phyloP scores from a whole-genome alignment of 2,329 filamentous ascomycete genomes.

The Diplodia intermedia region DNA sequence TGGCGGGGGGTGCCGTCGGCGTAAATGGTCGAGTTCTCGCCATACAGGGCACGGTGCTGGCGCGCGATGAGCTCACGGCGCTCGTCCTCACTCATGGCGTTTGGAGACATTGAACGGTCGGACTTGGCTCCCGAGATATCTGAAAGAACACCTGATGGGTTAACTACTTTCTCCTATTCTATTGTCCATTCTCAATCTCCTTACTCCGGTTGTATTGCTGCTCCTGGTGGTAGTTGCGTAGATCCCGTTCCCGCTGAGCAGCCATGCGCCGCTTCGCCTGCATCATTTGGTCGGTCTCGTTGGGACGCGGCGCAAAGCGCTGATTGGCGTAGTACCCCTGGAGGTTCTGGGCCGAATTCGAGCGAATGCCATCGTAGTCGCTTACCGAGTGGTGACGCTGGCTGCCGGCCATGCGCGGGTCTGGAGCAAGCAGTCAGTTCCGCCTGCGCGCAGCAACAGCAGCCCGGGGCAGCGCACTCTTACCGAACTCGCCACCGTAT shows the following conservation, averaged over 20 bases:
- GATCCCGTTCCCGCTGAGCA: conserved; percentile 96
- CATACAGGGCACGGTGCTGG: conserved; percentile 93
- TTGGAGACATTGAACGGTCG: conserved; percentile 84
- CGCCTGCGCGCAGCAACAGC: conserved; percentile 13
- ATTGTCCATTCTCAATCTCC: conserved; percentile 77
- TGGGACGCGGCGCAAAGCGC: conserved; percentile 85
- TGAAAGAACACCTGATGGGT: conserved; percentile 65
- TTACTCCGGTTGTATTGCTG: conserved; percentile 99
- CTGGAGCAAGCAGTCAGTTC: conserved; percentile 54
- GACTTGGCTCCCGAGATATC: conserved; percentile 79
- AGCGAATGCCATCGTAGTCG: conserved; percentile 80
- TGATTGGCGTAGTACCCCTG: conserved; percentile 95
- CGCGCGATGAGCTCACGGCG: conserved; percentile 94
- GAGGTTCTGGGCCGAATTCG: conserved; percentile 77
- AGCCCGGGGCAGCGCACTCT: conserved; percentile 25
- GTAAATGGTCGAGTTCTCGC: conserved; percentile 72
- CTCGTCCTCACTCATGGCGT: conserved; percentile 91
- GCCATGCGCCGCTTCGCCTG: conserved; percentile 99
- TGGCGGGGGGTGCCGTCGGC: conserved; percentile 73
- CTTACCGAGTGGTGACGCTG: conserved; percentile 83
- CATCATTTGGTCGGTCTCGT: conserved; percentile 97
- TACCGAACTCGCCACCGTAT: conserved; percentile 46
- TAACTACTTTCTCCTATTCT: conserved; percentile 54
- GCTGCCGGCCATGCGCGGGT: conserved; percentile 71
- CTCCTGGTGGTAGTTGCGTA: conserved; percentile 99